phyloP scores from a whole-genome alignment of 345 rosid species.

The Euphorbia peplus region DNA sequence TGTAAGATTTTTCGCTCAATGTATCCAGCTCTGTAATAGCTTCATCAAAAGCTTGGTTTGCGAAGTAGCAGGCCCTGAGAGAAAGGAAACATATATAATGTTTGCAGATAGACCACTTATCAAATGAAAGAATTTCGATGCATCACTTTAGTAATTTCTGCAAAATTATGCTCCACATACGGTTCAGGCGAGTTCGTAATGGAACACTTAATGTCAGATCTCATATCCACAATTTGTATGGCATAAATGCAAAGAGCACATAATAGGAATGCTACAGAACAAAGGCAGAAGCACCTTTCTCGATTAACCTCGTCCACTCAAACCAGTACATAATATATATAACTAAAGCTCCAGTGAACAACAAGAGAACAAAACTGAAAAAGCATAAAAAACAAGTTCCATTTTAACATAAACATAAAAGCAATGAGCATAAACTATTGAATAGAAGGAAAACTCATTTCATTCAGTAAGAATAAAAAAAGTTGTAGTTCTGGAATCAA shows the following conservation, averaged over 20 bases:
- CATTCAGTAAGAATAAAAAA: too few relatives aligned
- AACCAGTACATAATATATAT: too few relatives aligned
- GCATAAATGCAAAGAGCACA: too few relatives aligned
- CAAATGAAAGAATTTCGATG: background rate
- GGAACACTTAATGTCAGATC: too few relatives aligned
- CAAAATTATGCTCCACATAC: constrained; percentile 19
- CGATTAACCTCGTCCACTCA: too few relatives aligned
- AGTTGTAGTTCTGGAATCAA: too few relatives aligned
- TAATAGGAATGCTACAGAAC: too few relatives aligned
- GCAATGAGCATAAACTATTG: background rate
- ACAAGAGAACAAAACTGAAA: background rate
- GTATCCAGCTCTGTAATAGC: constrained; percentile 32
- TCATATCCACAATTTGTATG: too few relatives aligned
- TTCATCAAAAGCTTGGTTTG: constrained; percentile 35
- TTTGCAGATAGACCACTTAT: background rate
- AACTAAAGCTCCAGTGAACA: background rate
- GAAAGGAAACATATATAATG: background rate
- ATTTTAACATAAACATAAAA: background rate
- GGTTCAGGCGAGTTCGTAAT: constrained; percentile 49
- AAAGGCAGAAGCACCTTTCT: too few relatives aligned
- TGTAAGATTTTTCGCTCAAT: constrained; percentile 33
- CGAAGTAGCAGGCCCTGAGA: constrained; percentile 33
- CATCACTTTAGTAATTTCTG: background rate
- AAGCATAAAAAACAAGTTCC: background rate
- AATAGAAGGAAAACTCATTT: background rate